Evolutionary conservation across 441 rosid genomes (phyloP).

Genomic region (Rhodomyrtus psidioides): DNA sequence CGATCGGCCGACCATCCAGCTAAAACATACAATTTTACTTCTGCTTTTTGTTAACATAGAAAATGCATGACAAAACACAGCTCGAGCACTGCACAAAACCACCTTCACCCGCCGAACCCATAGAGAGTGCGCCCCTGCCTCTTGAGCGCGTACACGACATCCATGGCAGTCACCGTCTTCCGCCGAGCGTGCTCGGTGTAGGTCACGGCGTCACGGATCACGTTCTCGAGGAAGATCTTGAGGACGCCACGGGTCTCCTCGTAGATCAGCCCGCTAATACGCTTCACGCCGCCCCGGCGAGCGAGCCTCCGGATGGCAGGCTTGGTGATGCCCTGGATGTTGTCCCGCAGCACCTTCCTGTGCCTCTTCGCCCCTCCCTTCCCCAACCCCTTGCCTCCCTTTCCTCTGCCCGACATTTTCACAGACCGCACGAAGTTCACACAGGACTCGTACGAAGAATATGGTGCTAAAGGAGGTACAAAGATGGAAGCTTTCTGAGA

Average conservation of each 20-base stretch:
- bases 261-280: background rate
- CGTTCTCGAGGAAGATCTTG: background rate
- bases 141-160: background rate
- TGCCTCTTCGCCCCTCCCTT: background rate
- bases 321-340: background rate
- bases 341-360: background rate
- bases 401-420: background rate
- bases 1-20: background rate
- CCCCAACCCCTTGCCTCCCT: background rate
- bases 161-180: background rate
- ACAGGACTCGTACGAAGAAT: background rate
- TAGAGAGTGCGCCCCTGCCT: background rate
- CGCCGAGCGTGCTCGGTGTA: background rate
- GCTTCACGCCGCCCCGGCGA: background rate
- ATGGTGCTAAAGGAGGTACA: fast-evolving
- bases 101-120: background rate
- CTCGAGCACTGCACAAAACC: background rate
- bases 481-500: background rate
- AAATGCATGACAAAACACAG: background rate
- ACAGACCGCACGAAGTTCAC: background rate
- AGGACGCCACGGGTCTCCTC: background rate
- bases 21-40: background rate
- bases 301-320: background rate
- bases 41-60: background rate
- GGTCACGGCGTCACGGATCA: background rate